These are phyloP conservation scores for Begonia fuchsioides DNA, from an alignment of 306 rosid genomes.

Conservation along the genomic window DNA sequence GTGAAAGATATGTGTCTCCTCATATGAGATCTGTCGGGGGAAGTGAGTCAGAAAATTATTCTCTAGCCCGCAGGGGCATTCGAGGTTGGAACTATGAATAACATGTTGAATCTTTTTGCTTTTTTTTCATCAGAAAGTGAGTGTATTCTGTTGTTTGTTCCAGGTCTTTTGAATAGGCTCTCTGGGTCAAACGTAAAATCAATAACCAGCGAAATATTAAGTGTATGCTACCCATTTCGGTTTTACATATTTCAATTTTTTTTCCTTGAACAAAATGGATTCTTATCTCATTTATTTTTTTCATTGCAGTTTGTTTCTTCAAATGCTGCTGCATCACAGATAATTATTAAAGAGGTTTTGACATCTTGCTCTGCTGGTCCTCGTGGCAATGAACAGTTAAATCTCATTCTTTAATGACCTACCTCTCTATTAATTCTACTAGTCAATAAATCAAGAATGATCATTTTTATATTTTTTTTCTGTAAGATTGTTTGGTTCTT, in stretches of 20 bases:
- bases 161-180: constrained; percentile 13
- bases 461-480: constrained; percentile 6
- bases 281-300: background rate
- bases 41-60: background rate
- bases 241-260: background rate
- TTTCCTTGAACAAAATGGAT: background rate
- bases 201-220: constrained; percentile 7
- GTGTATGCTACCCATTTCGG: constrained; percentile 1
- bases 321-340: background rate
- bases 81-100: constrained; percentile 5
- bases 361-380: constrained; percentile 69
- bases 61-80: constrained; percentile 6
- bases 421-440: background rate
- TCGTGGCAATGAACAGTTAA: constrained; percentile 82
- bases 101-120: background rate
- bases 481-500: background rate
- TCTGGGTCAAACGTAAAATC: constrained; percentile 11
- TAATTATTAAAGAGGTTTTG: constrained; percentile 52
- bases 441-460: too few species aligned
- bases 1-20: constrained; percentile 1
- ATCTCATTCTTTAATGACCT: constrained; percentile 7
- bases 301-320: background rate
- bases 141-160: background rate
- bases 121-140: background rate
- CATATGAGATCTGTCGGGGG: background rate